These are phyloP conservation scores for Gaultheria prostrata DNA, from an alignment of 148 eudicot species.

Conservation along the genomic window DNA sequence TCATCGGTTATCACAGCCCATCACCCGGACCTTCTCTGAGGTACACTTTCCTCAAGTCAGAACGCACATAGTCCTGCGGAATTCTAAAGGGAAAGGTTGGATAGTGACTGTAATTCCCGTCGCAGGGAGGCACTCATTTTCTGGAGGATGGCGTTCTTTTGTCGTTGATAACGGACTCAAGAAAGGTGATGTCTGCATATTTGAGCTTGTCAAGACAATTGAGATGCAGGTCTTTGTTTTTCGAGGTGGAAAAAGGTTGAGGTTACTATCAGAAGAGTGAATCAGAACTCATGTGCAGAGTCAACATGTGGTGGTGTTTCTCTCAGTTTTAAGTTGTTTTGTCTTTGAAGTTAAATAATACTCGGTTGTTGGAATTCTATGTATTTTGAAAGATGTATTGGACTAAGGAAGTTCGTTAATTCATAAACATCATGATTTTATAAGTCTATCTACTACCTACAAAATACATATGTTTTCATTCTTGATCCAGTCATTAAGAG, in stretches of 20 bases:
- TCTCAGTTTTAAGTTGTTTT: constrained; percentile 5
- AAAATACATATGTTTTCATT: neutral
- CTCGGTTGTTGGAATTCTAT: neutral
- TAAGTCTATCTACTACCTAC: neutral
- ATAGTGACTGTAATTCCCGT: neutral
- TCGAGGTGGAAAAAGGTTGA: neutral
- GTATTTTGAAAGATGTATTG: neutral
- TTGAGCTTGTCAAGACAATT: neutral
- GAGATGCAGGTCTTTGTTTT: constrained; percentile 9
- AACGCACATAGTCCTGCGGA: neutral
- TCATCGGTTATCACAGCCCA: neutral
- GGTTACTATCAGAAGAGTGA: constrained; percentile 6
- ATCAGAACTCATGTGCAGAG: neutral
- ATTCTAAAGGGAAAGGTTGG: constrained; percentile 11
- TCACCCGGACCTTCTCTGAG: neutral
- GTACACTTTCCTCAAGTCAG: neutral
- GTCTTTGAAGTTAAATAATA: neutral
- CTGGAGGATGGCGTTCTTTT: constrained; percentile 11
- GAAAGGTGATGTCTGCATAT: constrained; percentile 13
- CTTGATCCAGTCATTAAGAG: neutral
- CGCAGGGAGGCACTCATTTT: neutral
- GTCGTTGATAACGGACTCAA: neutral
- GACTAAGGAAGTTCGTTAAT: neutral
- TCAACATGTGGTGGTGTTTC: neutral
- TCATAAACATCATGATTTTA: neutral